phyloP scores from a whole-genome alignment of 129 eudicot species.

The Helichrysum umbraculigerum region DNA sequence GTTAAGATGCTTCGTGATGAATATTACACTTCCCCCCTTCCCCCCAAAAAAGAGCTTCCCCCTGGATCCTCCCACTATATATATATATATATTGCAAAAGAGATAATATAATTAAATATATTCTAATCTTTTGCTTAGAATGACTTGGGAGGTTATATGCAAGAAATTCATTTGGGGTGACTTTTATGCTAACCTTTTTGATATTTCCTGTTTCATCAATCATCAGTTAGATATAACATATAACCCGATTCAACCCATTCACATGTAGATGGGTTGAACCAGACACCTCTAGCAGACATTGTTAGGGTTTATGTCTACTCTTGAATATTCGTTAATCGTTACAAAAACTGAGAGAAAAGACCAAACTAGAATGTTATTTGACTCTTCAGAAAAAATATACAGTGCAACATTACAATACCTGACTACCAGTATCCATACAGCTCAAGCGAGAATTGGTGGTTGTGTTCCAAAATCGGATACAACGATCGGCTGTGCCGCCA shows the following conservation, averaged over 20 bases:
- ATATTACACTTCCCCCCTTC: no score
- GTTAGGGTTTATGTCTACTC: background rate
- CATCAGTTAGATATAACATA: background rate
- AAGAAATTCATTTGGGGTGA: background rate
- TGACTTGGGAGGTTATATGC: background rate
- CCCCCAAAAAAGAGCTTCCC: no score
- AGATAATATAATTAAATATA: background rate
- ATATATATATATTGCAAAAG: background rate
- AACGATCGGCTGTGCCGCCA: slow-evolving; percentile 81
- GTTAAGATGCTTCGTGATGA: no score
- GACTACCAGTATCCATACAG: slow-evolving; percentile 90
- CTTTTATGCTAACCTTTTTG: no score
- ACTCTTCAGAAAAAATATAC: background rate
- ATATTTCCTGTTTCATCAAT: no score
- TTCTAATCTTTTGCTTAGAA: background rate
- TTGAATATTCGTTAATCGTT: background rate
- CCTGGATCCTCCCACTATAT: no score
- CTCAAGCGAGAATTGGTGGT: slow-evolving; percentile 67
- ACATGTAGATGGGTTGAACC: background rate
- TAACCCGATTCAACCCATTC: no score
- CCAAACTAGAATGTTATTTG: background rate
- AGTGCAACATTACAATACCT: slow-evolving; percentile 41
- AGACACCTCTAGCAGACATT: background rate
- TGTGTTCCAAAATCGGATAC: slow-evolving; percentile 93
- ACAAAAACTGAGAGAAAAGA: background rate